These are phyloP conservation scores for Immersiella caudata DNA, from an alignment of 495 filamentous ascomycete species.

Conservation along the genomic window DNA sequence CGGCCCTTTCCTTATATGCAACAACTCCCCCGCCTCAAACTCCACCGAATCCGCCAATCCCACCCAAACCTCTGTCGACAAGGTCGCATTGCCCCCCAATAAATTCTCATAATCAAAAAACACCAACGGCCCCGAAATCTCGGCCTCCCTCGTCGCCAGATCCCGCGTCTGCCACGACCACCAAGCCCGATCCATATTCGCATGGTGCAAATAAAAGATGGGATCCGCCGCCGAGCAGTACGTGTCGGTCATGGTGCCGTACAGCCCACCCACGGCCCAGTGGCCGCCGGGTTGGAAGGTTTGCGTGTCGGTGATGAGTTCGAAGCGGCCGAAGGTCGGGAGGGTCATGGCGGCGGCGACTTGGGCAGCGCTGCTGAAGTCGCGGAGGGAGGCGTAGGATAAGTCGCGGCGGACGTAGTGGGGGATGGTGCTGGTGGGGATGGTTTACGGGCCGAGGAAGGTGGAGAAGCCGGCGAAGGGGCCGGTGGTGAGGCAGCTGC, in stretches of 20 bases:
- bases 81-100: neutral
- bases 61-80: too few species aligned
- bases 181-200: constrained; percentile 44
- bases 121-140: constrained; percentile 31
- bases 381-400: constrained; percentile 5
- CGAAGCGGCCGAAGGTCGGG: neutral
- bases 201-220: constrained; percentile 45
- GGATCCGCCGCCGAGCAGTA: constrained; percentile 41
- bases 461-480: neutral
- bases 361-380: neutral
- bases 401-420: constrained; percentile 4
- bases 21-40: too few species aligned
- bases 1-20: too few species aligned
- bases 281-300: constrained; percentile 10
- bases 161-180: constrained; percentile 38
- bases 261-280: constrained; percentile 5
- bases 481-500: constrained; percentile 1
- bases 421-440: neutral
- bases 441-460: constrained; percentile 7
- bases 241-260: constrained; percentile 33
- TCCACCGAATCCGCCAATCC: too few species aligned
- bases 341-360: neutral
- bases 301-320: neutral
- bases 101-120: constrained; percentile 3
- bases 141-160: constrained; percentile 33